Evolutionary conservation across 192 early-diverging fungal species (phyloP), one percentile per base, ranked within the genome.

Genomic region (Chytriomyces sp.): DNA sequence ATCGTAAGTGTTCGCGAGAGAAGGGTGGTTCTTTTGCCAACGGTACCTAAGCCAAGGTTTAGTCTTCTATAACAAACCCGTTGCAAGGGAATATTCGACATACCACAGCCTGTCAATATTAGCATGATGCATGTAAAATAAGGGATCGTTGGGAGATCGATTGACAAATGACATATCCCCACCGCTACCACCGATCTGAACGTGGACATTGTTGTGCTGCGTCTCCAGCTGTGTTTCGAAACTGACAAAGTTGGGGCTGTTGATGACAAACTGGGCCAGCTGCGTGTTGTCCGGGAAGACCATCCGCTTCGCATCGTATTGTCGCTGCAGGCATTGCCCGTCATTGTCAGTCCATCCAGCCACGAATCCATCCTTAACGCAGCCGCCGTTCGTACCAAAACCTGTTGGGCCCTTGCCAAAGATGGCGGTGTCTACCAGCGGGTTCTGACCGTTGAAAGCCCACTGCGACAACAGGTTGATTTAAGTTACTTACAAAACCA

Each of bases 61-160:
- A n/a, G n/a, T n/a, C n/a, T n/a, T n/a, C n/a, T n/a, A n/a, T n/a
- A n/a, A n/a, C n/a, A n/a, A n/a, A n/a, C n/a, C n/a, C n/a, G n/a
- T n/a, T n/a, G n/a, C n/a, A n/a, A n/a, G n/a, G n/a, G n/a, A n/a
- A n/a, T n/a, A n/a, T n/a, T n/a, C n/a, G n/a, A n/a, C n/a, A 49
- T 49, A 49, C 74, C 74, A 75, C 7, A 75, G 32, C 7, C 36
- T 8, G 41, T 75, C 74, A 22, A 59, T 49, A 39, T 49, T 41
- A 34, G 64, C 74, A 49, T 75, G 74, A 37, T 76, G 75, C n/a
- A 76, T 36, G 54, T 64, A 76, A 31, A 76, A 76, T 2, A 76
- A 33, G 28, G 64, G 64, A 57, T 77, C 76, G 22, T 55, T 28
- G 54, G 76, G 69, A n/a, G 76, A 77, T 14, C 60, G 33, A 17